These are phyloP conservation scores for Aspergillus tubingensis DNA, from an alignment of 2,329 filamentous ascomycete species.

Conservation along the genomic window DNA sequence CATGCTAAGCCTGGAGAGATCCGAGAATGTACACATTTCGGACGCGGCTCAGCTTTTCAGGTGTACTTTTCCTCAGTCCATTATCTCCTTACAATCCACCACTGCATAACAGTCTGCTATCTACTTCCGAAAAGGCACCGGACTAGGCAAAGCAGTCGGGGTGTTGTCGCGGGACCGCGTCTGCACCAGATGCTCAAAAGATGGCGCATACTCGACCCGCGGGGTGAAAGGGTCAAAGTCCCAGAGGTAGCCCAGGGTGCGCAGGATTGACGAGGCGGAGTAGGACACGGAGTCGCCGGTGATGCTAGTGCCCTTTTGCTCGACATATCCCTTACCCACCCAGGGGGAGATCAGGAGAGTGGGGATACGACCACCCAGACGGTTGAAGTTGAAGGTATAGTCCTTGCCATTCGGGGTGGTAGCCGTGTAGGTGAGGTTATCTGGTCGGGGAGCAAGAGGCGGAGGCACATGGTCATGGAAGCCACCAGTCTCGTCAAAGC, in stretches of 20 bases:
- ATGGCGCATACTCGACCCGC: conserved; percentile 28
- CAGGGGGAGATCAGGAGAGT: conserved; percentile 36
- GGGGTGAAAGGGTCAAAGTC: conserved; percentile 37
- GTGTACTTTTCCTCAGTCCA: too few relatives aligned
- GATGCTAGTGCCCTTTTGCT: conserved; percentile 32
- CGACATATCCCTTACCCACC: conserved; percentile 31
- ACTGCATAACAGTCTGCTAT: background rate
- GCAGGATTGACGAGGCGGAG: conserved; percentile 31
- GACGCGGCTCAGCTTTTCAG: too few relatives aligned
- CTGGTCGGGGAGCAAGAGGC: conserved; percentile 35
- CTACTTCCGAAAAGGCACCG: conserved; percentile 14
- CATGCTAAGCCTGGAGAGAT: too few relatives aligned
- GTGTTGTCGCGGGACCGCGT: conserved; percentile 24
- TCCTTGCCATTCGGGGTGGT: conserved; percentile 27
- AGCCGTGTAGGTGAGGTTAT: conserved; percentile 39
- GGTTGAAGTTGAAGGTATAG: conserved; percentile 33
- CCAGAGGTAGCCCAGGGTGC: conserved; percentile 38
- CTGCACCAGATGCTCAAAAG: conserved; percentile 34
- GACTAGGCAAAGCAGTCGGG: conserved; percentile 22
- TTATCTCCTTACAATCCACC: too few relatives aligned
- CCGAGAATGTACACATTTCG: too few relatives aligned
- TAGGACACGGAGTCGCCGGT: conserved; percentile 29
- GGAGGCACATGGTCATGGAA: conserved; percentile 43
- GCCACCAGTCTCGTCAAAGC: conserved; percentile 42
- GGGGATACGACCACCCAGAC: conserved; percentile 33